A percentile compares a stretch with the other conserved stretches of the same genome.
Evolutionary conservation across 73 alveolate species (phyloP).

Genomic region (Stentor roeselii): DNA sequence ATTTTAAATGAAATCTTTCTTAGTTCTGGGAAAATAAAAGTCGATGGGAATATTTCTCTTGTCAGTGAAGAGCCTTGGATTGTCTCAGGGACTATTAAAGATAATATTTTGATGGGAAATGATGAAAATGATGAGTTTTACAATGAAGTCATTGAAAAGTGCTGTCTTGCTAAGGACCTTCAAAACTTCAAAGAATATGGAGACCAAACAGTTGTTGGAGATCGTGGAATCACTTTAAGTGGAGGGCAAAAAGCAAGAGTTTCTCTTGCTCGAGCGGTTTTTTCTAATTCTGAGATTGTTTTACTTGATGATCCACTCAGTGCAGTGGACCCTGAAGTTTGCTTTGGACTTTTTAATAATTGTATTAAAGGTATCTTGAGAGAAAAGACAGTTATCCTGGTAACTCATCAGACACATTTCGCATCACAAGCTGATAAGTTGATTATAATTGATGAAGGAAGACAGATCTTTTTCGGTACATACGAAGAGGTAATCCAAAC

Average conservation of each 20-base stretch:
- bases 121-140: slow-evolving; percentile 78
- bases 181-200: slow-evolving; percentile 76
- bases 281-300: slow-evolving; percentile 38
- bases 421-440: slow-evolving; percentile 23
- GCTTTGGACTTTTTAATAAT: background rate
- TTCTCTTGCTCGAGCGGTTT: slow-evolving; percentile 50
- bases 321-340: slow-evolving; percentile 47
- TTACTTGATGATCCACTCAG: slow-evolving; percentile 51
- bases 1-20: slow-evolving; percentile 39
- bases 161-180: slow-evolving; percentile 84
- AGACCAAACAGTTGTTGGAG: slow-evolving; percentile 90
- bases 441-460: slow-evolving; percentile 8
- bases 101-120: slow-evolving; percentile 81
- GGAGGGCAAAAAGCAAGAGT: slow-evolving; percentile 98
- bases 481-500: too few relatives aligned
- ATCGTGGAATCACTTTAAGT: slow-evolving; percentile 89
- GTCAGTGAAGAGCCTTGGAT: slow-evolving; percentile 92
- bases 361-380: slow-evolving; percentile 22
- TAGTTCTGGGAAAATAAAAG: slow-evolving; percentile 28
- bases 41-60: slow-evolving; percentile 40
- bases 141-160: slow-evolving; percentile 59
- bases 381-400: slow-evolving; percentile 23
- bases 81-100: slow-evolving; percentile 81
- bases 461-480: background rate
- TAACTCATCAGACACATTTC: slow-evolving; percentile 19